Evolutionary conservation across 1,284 basidiomycete species (phyloP), one percentile per base, ranked within the genome.

Genomic region (Trichosporon sp.): DNA sequence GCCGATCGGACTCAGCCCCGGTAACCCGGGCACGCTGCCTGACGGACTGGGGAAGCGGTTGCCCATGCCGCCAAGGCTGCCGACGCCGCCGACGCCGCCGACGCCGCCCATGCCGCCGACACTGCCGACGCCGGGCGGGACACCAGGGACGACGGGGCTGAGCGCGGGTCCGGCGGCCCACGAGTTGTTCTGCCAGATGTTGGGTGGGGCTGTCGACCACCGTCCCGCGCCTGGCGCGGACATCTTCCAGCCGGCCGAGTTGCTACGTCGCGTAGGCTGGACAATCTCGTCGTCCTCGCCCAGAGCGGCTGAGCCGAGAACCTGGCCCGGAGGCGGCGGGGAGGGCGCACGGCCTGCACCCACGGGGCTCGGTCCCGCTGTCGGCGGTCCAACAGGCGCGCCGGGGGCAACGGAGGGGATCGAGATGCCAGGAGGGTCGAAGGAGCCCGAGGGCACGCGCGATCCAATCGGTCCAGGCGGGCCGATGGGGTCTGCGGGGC

Each of bases 221-320:
- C 75, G 65, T 25, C 73, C 72, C 0, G 69, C 65, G 13, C 73
- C 74, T 11, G 71, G 72, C 2, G 71, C 70, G 27, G 67, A 64
- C 36, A 67, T 46, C 70, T 73, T 54, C 69, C 66, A 62, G 65
- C 70, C 59, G 11, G 44, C 65, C 69, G 49, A 70, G 72, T 23
- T 69, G 72, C 16, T 69, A 46, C 13, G 49, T 31, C 73, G 67
- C 13, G 68, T 66, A 13, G 73, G 69, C 59, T 71, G 66, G 32
- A 74, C 73, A 56, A 76, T 72, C 65, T 73, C 73, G 65, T 76
- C 73, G 49, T 76, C 74, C 34, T 56, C 72, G 33, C 74, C 74
- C 5, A 76, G 70, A n/a, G 74, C 74, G 9, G 74, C 74, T 1
- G 74, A 76, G 14, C 74, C 74, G 32, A 74, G 67, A 3, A 76